These are phyloP conservation scores for Tylopilus orsonianus DNA, from an alignment of 1,284 basidiomycete genomes.

Conservation along the genomic window DNA sequence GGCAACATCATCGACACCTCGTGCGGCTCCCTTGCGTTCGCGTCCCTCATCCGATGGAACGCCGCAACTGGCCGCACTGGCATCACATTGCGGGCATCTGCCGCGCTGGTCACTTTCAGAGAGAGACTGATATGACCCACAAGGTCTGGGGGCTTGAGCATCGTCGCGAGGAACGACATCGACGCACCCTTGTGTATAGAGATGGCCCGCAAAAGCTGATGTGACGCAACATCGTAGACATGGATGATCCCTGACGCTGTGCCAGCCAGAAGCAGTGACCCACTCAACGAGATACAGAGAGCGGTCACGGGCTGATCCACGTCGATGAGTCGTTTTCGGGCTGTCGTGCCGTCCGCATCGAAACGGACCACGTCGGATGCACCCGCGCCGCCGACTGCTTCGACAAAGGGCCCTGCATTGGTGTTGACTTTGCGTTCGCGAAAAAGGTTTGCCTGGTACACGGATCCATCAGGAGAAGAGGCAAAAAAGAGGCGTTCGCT, in stretches of 20 bases:
- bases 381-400: constrained; percentile 78
- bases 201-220: constrained; percentile 84
- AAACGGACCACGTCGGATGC: constrained; percentile 66
- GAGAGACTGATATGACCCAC: constrained; percentile 69
- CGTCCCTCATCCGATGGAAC: constrained; percentile 72
- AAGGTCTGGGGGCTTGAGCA: constrained; percentile 83
- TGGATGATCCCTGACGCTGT: constrained; percentile 75
- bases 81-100: constrained; percentile 54
- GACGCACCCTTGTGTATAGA: constrained; percentile 67
- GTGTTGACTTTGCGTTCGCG: constrained; percentile 51
- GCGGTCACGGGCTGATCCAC: constrained; percentile 67
- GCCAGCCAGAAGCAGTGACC: constrained; percentile 79
- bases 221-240: constrained; percentile 85
- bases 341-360: constrained; percentile 44
- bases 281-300: constrained; percentile 72
- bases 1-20: constrained; percentile 66
- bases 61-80: constrained; percentile 65
- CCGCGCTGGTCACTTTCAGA: constrained; percentile 44
- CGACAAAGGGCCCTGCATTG: constrained; percentile 47
- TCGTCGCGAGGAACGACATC: constrained; percentile 73
- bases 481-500: constrained; percentile 90
- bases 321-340: constrained; percentile 58
- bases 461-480: constrained; percentile 66
- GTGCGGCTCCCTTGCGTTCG: constrained; percentile 62
- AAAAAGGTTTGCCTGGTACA: constrained; percentile 83